These are phyloP conservation scores for Calcarisporium arbuscula DNA, from an alignment of 2,329 filamentous ascomycete species.

Conservation along the genomic window DNA sequence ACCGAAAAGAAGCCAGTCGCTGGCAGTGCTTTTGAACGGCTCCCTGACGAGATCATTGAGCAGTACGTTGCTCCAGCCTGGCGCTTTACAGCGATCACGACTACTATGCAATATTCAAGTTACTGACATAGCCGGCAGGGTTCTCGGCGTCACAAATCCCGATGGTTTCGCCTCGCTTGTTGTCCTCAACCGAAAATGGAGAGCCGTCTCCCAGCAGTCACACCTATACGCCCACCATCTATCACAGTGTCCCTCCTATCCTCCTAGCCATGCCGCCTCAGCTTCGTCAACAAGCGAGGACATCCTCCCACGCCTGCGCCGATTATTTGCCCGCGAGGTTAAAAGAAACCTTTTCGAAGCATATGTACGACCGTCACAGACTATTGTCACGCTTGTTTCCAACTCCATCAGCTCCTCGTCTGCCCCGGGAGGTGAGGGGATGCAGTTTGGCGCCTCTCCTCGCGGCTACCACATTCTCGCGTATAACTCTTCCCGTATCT, in stretches of 20 bases:
- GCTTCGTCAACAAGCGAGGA: slow-evolving; percentile 33
- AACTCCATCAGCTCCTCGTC: slow-evolving; percentile 80
- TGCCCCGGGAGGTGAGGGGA: slow-evolving; percentile 75
- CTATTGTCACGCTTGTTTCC: slow-evolving; percentile 72
- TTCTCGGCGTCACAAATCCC: slow-evolving; percentile 53
- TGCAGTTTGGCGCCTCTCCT: slow-evolving; percentile 76
- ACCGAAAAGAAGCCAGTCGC: slow-evolving; percentile 26
- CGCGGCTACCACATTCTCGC: slow-evolving; percentile 69
- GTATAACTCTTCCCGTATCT: slow-evolving; percentile 79
- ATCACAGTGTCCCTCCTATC: slow-evolving; percentile 53
- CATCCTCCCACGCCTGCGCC: slow-evolving; percentile 55
- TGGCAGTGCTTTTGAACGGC: slow-evolving; percentile 38
- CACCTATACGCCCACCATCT: slow-evolving; percentile 59
- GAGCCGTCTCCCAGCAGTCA: slow-evolving; percentile 54
- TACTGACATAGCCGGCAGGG: slow-evolving; percentile 34
- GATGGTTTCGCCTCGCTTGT: slow-evolving; percentile 61
- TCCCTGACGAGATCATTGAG: slow-evolving; percentile 65
- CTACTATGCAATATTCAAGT: slow-evolving; percentile 1
- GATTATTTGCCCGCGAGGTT: slow-evolving; percentile 61
- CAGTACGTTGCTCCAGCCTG: slow-evolving; percentile 38
- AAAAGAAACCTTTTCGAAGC: slow-evolving; percentile 74
- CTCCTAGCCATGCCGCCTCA: no score
- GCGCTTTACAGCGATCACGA: slow-evolving; percentile 1
- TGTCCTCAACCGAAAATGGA: slow-evolving; percentile 60
- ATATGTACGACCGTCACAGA: slow-evolving; percentile 64